Conservation (phyloP, 768 basidiomycete species). For the Lyophyllum shimeji region DNA sequence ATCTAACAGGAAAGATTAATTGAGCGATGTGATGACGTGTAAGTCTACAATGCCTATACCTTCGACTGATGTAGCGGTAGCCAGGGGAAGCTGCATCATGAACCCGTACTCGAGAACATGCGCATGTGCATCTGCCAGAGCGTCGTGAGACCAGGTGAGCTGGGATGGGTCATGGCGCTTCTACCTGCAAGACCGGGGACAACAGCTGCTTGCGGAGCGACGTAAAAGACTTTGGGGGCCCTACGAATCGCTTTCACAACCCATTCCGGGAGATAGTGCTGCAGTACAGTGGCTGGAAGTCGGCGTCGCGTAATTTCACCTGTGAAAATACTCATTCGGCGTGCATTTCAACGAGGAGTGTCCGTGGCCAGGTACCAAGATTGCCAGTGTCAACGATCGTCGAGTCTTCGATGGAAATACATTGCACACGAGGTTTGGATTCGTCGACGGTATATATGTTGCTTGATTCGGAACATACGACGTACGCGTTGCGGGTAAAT, state of each 20-base stretch:
- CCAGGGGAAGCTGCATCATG: slow-evolving; percentile 63
- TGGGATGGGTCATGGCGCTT: background rate
- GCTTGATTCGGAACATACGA: slow-evolving; percentile 51
- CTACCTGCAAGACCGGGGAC: slow-evolving; percentile 76
- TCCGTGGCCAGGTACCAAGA: slow-evolving; percentile 34
- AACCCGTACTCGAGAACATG: slow-evolving; percentile 77
- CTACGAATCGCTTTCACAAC: slow-evolving; percentile 5
- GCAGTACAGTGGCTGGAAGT: background rate
- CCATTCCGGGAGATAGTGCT: slow-evolving; percentile 5
- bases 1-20: slow-evolving; percentile 37
- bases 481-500: slow-evolving; percentile 34
- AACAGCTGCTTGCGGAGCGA: slow-evolving; percentile 40
- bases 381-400: slow-evolving; percentile 49
- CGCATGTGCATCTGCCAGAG: slow-evolving; percentile 67
- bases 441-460: slow-evolving; percentile 74
- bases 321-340: slow-evolving; percentile 4
- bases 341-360: background rate
- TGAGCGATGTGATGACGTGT: background rate
- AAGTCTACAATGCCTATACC: slow-evolving; percentile 35
- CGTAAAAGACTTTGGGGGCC: slow-evolving; percentile 12
- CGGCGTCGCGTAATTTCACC: slow-evolving; percentile 13
- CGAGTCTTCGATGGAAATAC: slow-evolving; percentile 53
- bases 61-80: slow-evolving; percentile 54
- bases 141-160: background rate
- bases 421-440: slow-evolving; percentile 50